Percentiles rank a stretch among this genome's conserved stretches.
Conservation (phyloP, 2,329 filamentous ascomycete genomes). For the Acephala macrosclerotiorum region DNA sequence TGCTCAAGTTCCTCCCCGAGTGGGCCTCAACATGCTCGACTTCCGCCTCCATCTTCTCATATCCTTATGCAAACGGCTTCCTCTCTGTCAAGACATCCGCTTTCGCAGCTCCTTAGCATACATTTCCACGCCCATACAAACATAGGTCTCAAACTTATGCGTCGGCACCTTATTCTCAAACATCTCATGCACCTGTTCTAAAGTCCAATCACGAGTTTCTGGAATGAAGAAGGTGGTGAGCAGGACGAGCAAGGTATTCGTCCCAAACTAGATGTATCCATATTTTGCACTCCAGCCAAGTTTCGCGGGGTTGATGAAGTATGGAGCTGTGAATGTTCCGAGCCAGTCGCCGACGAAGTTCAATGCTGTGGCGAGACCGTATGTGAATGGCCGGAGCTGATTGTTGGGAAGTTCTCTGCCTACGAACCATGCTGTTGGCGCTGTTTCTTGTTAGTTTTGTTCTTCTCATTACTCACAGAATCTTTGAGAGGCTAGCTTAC, state of each 20-base stretch:
- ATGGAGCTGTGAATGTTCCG: conserved; percentile 50
- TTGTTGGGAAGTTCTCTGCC: conserved; percentile 51
- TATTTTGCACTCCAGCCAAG: conserved; percentile 45
- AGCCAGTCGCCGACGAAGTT: conserved; percentile 52
- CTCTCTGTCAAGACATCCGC: conserved; percentile 17
- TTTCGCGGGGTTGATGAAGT: conserved; percentile 52
- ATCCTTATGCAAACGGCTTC: not conserved
- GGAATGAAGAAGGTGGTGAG: conserved; percentile 42
- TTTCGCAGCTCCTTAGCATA: conserved; percentile 18
- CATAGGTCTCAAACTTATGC: conserved; percentile 20
- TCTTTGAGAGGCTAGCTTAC: conserved; percentile 64
- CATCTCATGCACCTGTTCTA: conserved; percentile 29
- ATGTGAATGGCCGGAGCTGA: conserved; percentile 49
- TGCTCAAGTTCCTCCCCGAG: not conserved
- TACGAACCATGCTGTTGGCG: conserved; percentile 50
- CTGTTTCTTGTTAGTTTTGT: conserved; percentile 68
- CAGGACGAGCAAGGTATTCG: conserved; percentile 45
- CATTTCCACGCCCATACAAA: conserved; percentile 20
- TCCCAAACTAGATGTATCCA: conserved; percentile 51
- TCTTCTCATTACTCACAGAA: conserved; percentile 57
- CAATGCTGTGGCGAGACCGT: conserved; percentile 48
- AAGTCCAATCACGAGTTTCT: conserved; percentile 28
- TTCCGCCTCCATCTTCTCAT: not conserved
- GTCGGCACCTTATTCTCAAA: conserved; percentile 23
- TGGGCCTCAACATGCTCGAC: conserved; percentile 3